Evolutionary conservation across 1,139 yeast species (phyloP).

Genomic region (Yamadazyma aaseri): DNA sequence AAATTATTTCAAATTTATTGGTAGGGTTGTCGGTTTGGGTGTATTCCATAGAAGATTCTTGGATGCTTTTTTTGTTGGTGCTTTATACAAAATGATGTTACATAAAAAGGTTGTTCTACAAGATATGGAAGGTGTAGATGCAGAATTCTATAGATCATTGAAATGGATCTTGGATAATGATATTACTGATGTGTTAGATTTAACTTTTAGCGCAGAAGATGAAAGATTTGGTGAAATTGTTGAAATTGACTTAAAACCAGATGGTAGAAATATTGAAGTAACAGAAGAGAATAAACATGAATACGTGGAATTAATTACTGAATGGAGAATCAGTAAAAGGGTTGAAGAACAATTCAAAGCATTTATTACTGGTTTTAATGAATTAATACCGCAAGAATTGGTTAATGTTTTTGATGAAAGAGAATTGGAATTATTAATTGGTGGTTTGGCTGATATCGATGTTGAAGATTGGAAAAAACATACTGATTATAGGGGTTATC

Average conservation of each 20-base stretch:
- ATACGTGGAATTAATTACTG: constrained; percentile 91
- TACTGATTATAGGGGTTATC: constrained; percentile 97
- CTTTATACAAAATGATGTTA: constrained; percentile 95
- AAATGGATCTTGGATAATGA: constrained; percentile 96
- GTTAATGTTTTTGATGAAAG: constrained; percentile 97
- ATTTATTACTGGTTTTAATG: constrained; percentile 95
- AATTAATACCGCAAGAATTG: constrained; percentile 92
- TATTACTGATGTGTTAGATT: constrained; percentile 75
- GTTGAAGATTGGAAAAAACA: constrained; percentile 99
- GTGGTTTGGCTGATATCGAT: constrained; percentile 97
- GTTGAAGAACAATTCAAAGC: constrained; percentile 96
- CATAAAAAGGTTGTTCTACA: constrained; percentile 91
- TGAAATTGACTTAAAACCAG: constrained; percentile 85
- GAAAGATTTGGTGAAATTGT: constrained; percentile 94
- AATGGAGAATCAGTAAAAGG: constrained; percentile 92
- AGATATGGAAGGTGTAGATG: constrained; percentile 99
- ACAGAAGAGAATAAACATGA: constrained; percentile 94
- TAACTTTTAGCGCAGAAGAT: constrained; percentile 93
- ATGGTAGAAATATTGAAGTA: constrained; percentile 85
- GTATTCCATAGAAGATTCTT: constrained; percentile 96
- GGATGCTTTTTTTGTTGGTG: constrained; percentile 98
- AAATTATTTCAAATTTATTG: constrained; percentile 96
- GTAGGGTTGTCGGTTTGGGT: constrained; percentile 96
- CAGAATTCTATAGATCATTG: constrained; percentile 90
- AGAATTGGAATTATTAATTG: constrained; percentile 91